Base-by-base conservation (phyloP, 768 basidiomycete species). In the Hygrophoropsis aurantiaca region DNA sequence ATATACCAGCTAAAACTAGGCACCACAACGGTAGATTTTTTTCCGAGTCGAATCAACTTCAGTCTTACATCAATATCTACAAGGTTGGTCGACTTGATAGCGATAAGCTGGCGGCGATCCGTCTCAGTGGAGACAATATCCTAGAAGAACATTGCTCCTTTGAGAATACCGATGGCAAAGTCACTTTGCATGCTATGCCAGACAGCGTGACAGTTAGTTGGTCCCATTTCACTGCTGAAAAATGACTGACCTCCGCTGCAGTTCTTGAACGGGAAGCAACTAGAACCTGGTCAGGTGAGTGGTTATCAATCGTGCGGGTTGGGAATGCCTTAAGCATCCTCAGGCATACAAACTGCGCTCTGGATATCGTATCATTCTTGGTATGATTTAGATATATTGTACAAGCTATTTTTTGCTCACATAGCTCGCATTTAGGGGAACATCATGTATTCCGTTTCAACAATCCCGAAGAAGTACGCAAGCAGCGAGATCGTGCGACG, bases 391-490 rank as follows among this genome's bases (percentile, higher is more conserved):
- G 15, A 19, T 11, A 23, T 37, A 24, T 7, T 41, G 33, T 5
- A 27, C 36, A n/a, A n/a, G n/a, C n/a, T n/a, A n/a, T n/a, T n/a
- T n/a, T n/a, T n/a, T n/a, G 40, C 44, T 51, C 18, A 24, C 34
- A 44, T 15, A 27, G 21, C 42, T 48, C 46, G 48, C 18, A 36
- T 46, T 39, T 50, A 91, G 90, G 95, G 44, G 94, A 97, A 56
- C 85, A 93, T 54, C 97, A 99, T 70, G 94, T 98, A 46, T 99
- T 99, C 68, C 82, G 97, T 15, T 98, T 97, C 69, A 98, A 90
- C 60, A 89, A 95, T 59, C 93, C 93, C 1, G 91, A 94, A 65
- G 91, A 93, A 67, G 93, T 94, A 51, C 89, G 93, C 53, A 93
- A 90, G 61, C 87, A 83, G 58, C 83, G 93, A 35, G 88, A 94